Evolutionary conservation across 2,329 filamentous ascomycete species (phyloP).

Genomic region (Colletotrichum echinochloae): DNA sequence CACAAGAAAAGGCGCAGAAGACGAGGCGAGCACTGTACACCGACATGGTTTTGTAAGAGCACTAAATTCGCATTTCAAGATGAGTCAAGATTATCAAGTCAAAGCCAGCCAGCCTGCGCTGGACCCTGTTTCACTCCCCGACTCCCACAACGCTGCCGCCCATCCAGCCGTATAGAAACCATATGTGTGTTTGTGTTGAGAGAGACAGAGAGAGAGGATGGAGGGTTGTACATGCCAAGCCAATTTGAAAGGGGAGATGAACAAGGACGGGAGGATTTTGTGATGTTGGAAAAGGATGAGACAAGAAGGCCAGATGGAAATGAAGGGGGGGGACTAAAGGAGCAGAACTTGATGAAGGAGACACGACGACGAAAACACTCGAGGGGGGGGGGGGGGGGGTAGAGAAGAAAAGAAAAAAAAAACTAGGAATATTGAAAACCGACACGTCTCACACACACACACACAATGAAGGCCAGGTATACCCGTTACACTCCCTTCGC

Average conservation of each 20-base stretch:
- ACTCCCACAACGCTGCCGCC: slow-evolving; percentile 43
- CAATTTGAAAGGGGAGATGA: slow-evolving; percentile 20
- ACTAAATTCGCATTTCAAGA: slow-evolving; percentile 21
- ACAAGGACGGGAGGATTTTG: slow-evolving; percentile 13
- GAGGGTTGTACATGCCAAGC: slow-evolving; percentile 30
- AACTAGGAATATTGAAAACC: slow-evolving; percentile 33
- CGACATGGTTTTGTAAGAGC: not conserved
- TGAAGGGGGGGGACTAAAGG: not conserved
- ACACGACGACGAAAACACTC: slow-evolving; percentile 32
- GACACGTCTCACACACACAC: slow-evolving; percentile 47
- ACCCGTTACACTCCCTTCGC: slow-evolving; percentile 58
- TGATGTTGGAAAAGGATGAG: slow-evolving; percentile 6
- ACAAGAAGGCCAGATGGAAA: slow-evolving; percentile 12
- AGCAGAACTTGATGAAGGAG: slow-evolving; percentile 27
- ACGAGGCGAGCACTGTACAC: too few relatives aligned
- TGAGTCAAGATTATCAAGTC: slow-evolving; percentile 19
- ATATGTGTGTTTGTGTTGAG: slow-evolving; percentile 30
- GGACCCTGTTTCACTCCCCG: slow-evolving; percentile 41
- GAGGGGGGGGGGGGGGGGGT: too few relatives aligned
- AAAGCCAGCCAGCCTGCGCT: slow-evolving; percentile 38
- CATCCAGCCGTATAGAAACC: slow-evolving; percentile 38
- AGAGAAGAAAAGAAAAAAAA: slow-evolving; percentile 30
- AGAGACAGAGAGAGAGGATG: slow-evolving; percentile 8
- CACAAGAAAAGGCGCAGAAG: not conserved
- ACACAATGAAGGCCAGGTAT: slow-evolving; percentile 54